These are phyloP conservation scores for Lepiota brunneoincarnata DNA, from an alignment of 768 basidiomycete genomes.

Conservation along the genomic window DNA sequence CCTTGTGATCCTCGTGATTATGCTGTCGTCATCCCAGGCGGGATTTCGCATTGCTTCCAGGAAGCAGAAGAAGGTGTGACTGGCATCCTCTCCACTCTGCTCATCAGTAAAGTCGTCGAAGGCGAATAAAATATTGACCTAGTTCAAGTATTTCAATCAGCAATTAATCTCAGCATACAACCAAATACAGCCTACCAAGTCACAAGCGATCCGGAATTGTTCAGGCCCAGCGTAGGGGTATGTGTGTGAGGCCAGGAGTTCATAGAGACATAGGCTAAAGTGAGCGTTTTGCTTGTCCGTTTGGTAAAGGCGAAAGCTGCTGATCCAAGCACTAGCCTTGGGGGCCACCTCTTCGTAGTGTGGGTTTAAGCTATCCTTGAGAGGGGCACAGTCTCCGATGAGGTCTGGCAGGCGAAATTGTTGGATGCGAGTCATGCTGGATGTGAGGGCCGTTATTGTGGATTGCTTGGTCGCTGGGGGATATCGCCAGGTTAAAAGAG, in stretches of 20 bases:
- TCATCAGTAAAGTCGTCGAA: conserved; percentile 69
- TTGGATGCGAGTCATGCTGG: too few relatives aligned
- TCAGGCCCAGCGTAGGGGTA: conserved; percentile 57
- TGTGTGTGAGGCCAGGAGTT: conserved; percentile 55
- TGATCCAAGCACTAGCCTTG: conserved; percentile 59
- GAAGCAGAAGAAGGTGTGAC: conserved; percentile 47
- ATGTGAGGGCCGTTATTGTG: too few relatives aligned
- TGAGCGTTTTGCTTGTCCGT: conserved; percentile 57
- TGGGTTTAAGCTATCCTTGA: conserved; percentile 49
- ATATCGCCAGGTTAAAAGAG: too few relatives aligned
- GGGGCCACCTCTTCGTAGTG: conserved; percentile 53
- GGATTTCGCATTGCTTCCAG: conserved; percentile 49
- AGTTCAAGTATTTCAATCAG: background rate
- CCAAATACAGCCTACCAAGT: conserved; percentile 41
- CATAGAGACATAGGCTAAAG: conserved; percentile 57
- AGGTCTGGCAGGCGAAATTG: conserved; percentile 58
- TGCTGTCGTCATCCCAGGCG: conserved; percentile 51
- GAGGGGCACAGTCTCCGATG: conserved; percentile 37
- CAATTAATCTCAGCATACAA: conserved; percentile 1
- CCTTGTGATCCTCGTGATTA: conserved; percentile 54
- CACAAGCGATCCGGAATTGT: conserved; percentile 55
- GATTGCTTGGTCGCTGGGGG: too few relatives aligned
- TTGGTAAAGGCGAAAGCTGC: conserved; percentile 50
- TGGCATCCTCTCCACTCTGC: conserved; percentile 53
- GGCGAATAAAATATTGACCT: conserved; percentile 61